phyloP scores from a whole-genome alignment of 305 asterid species.

The Salvia sclarea region DNA sequence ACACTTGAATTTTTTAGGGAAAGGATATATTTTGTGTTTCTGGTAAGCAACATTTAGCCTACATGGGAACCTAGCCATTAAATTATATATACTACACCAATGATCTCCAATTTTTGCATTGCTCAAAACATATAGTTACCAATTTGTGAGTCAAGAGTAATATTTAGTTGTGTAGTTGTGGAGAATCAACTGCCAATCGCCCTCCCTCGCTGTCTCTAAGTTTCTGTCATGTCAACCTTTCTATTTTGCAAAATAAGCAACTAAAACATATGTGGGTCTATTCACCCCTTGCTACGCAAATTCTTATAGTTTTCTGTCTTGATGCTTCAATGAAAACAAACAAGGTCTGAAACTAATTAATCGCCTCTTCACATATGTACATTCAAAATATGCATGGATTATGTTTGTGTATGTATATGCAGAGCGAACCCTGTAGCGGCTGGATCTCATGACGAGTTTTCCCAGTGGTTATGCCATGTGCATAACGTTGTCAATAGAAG shows the following conservation, averaged over 20 bases:
- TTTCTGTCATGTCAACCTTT: not conserved
- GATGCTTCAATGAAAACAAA: not conserved
- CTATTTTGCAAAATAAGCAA: not conserved
- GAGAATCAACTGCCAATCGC: too few relatives aligned
- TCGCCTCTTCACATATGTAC: not conserved
- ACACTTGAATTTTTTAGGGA: too few relatives aligned
- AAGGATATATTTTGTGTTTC: too few relatives aligned
- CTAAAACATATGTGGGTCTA: not conserved
- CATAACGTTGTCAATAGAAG: slow-evolving; percentile 95
- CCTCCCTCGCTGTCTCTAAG: not conserved
- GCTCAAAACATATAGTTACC: not conserved
- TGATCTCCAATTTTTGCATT: not conserved
- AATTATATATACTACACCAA: not conserved
- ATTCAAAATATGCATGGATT: not conserved
- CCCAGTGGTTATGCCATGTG: slow-evolving; percentile 81
- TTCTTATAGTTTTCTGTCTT: not conserved
- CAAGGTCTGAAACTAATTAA: not conserved
- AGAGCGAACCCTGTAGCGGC: slow-evolving; percentile 76
- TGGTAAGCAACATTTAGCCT: not conserved
- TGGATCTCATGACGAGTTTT: slow-evolving; percentile 80
- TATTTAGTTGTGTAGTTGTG: not conserved
- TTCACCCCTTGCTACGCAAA: too few relatives aligned
- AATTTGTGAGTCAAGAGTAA: too few relatives aligned
- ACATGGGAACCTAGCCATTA: too few relatives aligned
- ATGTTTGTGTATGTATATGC: slow-evolving; percentile 27